Evolutionary conservation across 106 monocot genomes (phyloP), one percentile per base, ranked within the genome.

Genomic region (Posidonia australis): DNA sequence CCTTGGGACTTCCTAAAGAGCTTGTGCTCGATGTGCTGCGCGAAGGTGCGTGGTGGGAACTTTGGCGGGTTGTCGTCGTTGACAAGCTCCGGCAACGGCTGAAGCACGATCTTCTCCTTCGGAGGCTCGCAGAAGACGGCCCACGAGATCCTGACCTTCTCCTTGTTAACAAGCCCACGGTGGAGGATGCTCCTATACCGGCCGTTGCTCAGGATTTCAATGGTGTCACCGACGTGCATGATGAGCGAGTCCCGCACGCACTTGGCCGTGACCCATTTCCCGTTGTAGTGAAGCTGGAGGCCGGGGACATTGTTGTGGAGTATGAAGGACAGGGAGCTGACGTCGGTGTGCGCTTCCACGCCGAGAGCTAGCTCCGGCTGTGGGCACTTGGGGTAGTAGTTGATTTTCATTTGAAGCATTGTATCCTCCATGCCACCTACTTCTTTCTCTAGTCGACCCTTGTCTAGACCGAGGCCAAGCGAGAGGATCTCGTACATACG

Each of bases 111-210:
- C 72, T 64, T 83, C 0, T 93, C 85, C 56, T 45, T 80, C 10
- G 82, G 92, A 13, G 85, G 88, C 74, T 93, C 88, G 76, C 88
- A 88, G 78, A 93, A 93, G 21, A 88, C 70, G 0, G 80, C 88
- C 92, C 92, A 93, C n/a, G 92, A 93, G 51, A 93, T 83, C 61
- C 92, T 68, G 22, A 88, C 85, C 73, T 80, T 88, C 67, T 93
- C 85, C 69, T 78, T 85, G 76, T 83, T 93, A 3, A 93, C 88
- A 1, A 93, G 74, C 12, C 88, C 85, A 0, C 88, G 80, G 71
- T 93, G 92, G 10, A 93, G 72, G 20, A 93, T 66, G 74, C 88
- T 85, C 77, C 76, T 79, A 65, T 83, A 93, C 49, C 4, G 29
- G 0, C 88, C 88, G 31, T 93, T 93, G 77, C 82, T 85, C 5